phyloP scores from a whole-genome alignment of 257 asterid species.

The Henckelia pumila region DNA sequence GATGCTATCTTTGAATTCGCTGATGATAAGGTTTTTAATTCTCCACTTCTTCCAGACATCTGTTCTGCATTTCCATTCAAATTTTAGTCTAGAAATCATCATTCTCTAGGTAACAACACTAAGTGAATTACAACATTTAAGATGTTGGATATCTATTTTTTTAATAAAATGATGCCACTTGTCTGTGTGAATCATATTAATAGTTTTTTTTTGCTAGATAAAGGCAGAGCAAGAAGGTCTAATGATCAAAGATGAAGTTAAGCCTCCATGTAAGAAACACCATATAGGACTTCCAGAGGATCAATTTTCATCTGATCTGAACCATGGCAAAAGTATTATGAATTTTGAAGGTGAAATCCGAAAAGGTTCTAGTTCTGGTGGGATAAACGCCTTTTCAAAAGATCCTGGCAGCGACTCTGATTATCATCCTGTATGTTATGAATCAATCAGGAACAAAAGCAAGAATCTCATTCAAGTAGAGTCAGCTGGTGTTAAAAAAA shows the following conservation, averaged over 20 bases:
- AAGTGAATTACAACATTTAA: not conserved
- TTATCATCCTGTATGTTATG: not conserved
- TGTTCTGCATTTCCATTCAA: not conserved
- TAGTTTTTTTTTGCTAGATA: not conserved
- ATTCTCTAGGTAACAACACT: not conserved
- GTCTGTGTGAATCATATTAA: not conserved
- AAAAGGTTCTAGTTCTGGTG: not conserved
- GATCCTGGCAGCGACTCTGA: not conserved
- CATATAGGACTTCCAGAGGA: constrained; percentile 23
- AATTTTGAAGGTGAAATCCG: not conserved
- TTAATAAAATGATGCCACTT: not conserved
- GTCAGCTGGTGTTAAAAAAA: not conserved
- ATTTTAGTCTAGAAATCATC: not conserved
- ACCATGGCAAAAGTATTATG: not conserved
- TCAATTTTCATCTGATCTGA: not conserved
- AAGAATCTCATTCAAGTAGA: not conserved
- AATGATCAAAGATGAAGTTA: not conserved
- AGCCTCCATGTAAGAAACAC: constrained; percentile 34
- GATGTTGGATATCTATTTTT: not conserved
- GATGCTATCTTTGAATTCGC: constrained; percentile 60
- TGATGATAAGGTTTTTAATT: constrained; percentile 45
- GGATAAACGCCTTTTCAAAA: not conserved
- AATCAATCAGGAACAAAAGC: not conserved
- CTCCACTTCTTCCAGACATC: not conserved
- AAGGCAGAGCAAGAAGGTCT: constrained; percentile 1